Conservation (phyloP, 768 basidiomycete genomes). For the Trametes maxima region DNA sequence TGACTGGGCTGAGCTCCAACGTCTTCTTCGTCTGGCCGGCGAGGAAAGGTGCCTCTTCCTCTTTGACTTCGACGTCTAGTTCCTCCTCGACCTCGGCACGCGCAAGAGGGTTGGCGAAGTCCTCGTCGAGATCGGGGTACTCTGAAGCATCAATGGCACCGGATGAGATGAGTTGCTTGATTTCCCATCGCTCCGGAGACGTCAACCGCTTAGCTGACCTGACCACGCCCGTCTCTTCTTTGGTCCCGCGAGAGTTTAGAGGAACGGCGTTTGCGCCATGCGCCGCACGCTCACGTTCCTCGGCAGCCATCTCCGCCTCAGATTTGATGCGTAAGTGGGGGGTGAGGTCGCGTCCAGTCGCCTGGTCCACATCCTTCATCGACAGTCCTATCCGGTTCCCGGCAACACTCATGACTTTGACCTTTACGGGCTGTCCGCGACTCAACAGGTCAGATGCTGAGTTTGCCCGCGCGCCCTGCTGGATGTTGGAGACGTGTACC, state of each 20-base stretch:
- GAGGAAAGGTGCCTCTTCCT: conserved; percentile 95
- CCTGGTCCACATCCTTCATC: conserved; percentile 98
- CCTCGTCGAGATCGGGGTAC: conserved; percentile 91
- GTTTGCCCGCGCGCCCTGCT: conserved; percentile 81
- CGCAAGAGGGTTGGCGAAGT: conserved; percentile 72
- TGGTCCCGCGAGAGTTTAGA: conserved; percentile 52
- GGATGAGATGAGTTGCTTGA: conserved; percentile 97
- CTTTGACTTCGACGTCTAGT: conserved; percentile 93
- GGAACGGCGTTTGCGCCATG: conserved; percentile 89
- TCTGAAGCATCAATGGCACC: conserved; percentile 91
- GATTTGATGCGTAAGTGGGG: conserved; percentile 95
- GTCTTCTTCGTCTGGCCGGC: conserved; percentile 96
- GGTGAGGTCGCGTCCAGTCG: conserved; percentile 85
- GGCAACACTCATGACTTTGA: conserved; percentile 95
- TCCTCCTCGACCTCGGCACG: conserved; percentile 94
- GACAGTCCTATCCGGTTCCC: conserved; percentile 82
- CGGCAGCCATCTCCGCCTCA: conserved; percentile 85
- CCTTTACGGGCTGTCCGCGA: conserved; percentile 84
- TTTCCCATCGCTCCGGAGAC: conserved; percentile 98
- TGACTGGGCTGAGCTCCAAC: conserved; percentile 94
- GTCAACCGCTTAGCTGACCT: conserved; percentile 89
- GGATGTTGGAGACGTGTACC: conserved; percentile 95
- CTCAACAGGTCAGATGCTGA: conserved; percentile 85
- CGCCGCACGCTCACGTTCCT: conserved; percentile 65
- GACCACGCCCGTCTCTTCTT: conserved; percentile 45